These are phyloP conservation scores for Lanmaoa pseudosensibilis DNA, from an alignment of 768 basidiomycete species.

Conservation along the genomic window DNA sequence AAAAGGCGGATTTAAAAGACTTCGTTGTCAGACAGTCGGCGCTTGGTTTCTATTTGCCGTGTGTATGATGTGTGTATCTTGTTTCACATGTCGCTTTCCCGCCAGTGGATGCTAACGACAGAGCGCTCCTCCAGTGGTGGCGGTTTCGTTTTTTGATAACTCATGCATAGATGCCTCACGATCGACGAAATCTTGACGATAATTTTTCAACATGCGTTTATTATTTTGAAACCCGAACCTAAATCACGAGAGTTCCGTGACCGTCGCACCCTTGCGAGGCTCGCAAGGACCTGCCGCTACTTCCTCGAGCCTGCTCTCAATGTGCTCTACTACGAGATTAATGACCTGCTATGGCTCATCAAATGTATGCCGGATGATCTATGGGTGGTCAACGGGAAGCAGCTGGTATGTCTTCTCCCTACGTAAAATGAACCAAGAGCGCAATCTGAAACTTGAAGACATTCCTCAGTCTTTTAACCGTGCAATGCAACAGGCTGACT, in stretches of 20 bases:
- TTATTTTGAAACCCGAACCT: constrained; percentile 29
- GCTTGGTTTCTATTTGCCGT: constrained; percentile 14
- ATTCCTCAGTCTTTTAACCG: constrained; percentile 23
- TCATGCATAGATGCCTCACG: constrained; percentile 35
- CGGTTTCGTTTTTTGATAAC: constrained; percentile 17
- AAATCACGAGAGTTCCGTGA: constrained; percentile 32
- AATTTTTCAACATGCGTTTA: constrained; percentile 32
- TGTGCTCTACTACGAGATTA: constrained; percentile 32
- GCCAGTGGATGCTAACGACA: constrained; percentile 1
- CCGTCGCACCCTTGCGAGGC: constrained; percentile 32
- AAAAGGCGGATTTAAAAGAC: constrained; percentile 15
- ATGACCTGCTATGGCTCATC: constrained; percentile 34
- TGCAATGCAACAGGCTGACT: constrained; percentile 24
- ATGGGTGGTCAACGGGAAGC: constrained; percentile 34
- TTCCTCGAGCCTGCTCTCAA: constrained; percentile 36
- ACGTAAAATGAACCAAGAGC: neutral
- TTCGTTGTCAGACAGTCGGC: neutral
- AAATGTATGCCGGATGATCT: constrained; percentile 33
- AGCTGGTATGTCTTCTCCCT: constrained; percentile 21
- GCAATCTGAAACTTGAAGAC: constrained; percentile 7
- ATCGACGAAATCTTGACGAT: constrained; percentile 36
- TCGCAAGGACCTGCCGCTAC: constrained; percentile 32
- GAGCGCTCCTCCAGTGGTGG: constrained; percentile 9
- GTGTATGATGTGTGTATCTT: constrained; percentile 28
- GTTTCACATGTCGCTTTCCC: neutral